Conservation (phyloP, 139 green algal genomes). For the Deuterostichococcus epilithicus region DNA sequence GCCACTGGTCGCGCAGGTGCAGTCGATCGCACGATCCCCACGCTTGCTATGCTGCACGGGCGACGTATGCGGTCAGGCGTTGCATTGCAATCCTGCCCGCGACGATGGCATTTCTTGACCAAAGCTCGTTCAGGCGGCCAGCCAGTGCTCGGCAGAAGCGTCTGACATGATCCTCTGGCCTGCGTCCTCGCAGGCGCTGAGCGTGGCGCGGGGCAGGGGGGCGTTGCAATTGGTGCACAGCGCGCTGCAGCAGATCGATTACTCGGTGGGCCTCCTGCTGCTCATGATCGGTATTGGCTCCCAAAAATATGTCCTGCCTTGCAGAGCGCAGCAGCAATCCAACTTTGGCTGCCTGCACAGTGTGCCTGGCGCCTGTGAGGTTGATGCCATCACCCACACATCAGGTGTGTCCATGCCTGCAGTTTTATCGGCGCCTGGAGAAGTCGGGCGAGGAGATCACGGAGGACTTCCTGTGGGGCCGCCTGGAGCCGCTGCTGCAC, state of each 20-base stretch:
- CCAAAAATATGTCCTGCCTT: not conserved
- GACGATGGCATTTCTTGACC: too few species aligned
- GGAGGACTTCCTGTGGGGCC: conserved; percentile 56
- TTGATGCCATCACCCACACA: too few species aligned
- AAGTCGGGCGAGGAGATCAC: conserved; percentile 36
- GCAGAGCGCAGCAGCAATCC: not conserved
- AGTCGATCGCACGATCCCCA: too few species aligned
- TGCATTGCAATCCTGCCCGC: too few species aligned
- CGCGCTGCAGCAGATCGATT: conserved; percentile 32
- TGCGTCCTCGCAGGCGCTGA: not conserved
- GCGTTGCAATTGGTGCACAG: not conserved
- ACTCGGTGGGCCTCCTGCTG: conserved; percentile 17
- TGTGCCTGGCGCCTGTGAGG: not conserved
- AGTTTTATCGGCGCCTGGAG: conserved; percentile 50
- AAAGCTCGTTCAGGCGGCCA: too few species aligned
- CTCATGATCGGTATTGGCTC: not conserved
- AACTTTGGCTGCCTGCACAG: not conserved
- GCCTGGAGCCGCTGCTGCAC: conserved; percentile 44
- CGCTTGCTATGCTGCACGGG: too few species aligned
- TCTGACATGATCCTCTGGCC: not conserved
- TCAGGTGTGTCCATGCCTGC: not conserved
- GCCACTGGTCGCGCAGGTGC: too few species aligned
- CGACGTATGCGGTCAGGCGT: too few species aligned
- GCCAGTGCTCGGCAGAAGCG: too few species aligned
- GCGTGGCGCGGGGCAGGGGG: not conserved